A percentile compares a stretch with the other conserved stretches of the same genome.
phyloP scores from a whole-genome alignment of 768 basidiomycete species.

The Ramaria rubella region DNA sequence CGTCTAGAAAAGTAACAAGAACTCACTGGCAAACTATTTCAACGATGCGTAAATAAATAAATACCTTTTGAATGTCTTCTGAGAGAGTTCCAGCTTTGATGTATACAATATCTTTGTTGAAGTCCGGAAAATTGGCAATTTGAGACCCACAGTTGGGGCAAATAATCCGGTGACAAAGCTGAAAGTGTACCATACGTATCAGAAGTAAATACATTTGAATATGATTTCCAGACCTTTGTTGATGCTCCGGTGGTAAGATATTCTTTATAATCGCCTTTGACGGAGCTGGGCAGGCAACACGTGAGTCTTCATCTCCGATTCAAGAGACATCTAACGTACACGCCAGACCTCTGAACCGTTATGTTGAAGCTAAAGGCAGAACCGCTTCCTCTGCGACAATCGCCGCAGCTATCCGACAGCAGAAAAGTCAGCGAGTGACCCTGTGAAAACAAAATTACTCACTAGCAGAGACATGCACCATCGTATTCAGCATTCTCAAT shows the following conservation, averaged over 20 bases:
- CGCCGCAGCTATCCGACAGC: not conserved
- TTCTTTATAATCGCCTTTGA: not conserved
- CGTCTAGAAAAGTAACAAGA: not conserved
- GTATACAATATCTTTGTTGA: not conserved
- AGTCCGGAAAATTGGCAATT: not conserved
- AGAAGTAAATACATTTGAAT: not conserved
- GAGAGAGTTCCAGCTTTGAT: not conserved
- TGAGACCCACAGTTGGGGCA: conserved; percentile 1
- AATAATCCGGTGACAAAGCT: not conserved
- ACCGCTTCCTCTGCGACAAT: not conserved
- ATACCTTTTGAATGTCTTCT: not conserved
- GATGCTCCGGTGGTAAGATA: not conserved
- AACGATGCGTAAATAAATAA: not conserved
- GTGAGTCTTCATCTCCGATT: not conserved
- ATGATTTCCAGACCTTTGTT: not conserved
- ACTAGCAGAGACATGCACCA: not conserved
- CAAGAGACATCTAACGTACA: not conserved
- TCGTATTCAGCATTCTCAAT: not conserved
- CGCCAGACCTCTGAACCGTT: not conserved
- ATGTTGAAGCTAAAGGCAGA: not conserved
- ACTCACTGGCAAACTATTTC: not conserved
- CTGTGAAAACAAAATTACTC: not conserved
- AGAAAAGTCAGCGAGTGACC: not conserved
- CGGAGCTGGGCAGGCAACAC: not conserved
- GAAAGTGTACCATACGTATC: not conserved